Conservation (phyloP, 2,329 filamentous ascomycete genomes). For the Pseudogymnoascus sp. region DNA sequence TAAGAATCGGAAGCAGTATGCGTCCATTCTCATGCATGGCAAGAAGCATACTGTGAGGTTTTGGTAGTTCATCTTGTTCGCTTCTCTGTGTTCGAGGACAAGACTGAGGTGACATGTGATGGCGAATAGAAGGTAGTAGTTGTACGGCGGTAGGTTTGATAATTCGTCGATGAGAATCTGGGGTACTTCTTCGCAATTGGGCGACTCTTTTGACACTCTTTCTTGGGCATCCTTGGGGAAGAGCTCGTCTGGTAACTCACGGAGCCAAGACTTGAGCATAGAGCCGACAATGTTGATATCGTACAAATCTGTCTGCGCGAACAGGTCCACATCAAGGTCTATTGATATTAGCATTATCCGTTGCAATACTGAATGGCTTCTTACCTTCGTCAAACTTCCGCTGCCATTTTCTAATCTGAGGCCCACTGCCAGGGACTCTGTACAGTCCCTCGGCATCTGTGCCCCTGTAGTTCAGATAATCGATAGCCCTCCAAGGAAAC, state of each 20-base stretch:
- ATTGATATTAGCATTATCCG: slow-evolving; percentile 14
- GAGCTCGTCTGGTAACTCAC: slow-evolving; percentile 88
- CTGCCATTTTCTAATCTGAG: slow-evolving; percentile 90
- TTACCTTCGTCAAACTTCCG: slow-evolving; percentile 78
- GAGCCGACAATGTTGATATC: slow-evolving; percentile 96
- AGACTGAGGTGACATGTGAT: slow-evolving; percentile 94
- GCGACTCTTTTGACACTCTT: slow-evolving; percentile 61
- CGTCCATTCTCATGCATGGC: slow-evolving; percentile 92
- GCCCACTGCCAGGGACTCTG: slow-evolving; percentile 81
- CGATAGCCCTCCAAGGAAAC: slow-evolving; percentile 89
- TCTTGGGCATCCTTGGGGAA: slow-evolving; percentile 81
- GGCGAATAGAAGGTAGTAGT: slow-evolving; percentile 95
- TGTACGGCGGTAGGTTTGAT: slow-evolving; percentile 89
- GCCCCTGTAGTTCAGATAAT: slow-evolving; percentile 91
- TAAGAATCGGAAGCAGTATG: slow-evolving; percentile 89
- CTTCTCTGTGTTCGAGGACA: slow-evolving; percentile 81
- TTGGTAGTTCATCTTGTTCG: slow-evolving; percentile 97
- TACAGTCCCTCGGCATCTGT: slow-evolving; percentile 93
- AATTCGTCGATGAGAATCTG: slow-evolving; percentile 84
- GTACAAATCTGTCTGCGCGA: slow-evolving; percentile 79
- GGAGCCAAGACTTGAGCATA: slow-evolving; percentile 92
- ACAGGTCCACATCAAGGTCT: slow-evolving; percentile 86
- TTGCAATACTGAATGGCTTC: slow-evolving; percentile 15
- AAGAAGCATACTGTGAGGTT: slow-evolving; percentile 97
- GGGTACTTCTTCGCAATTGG: slow-evolving; percentile 65